Conservation (phyloP, 495 filamentous ascomycete species). For the Aspergillus haitiensis region DNA sequence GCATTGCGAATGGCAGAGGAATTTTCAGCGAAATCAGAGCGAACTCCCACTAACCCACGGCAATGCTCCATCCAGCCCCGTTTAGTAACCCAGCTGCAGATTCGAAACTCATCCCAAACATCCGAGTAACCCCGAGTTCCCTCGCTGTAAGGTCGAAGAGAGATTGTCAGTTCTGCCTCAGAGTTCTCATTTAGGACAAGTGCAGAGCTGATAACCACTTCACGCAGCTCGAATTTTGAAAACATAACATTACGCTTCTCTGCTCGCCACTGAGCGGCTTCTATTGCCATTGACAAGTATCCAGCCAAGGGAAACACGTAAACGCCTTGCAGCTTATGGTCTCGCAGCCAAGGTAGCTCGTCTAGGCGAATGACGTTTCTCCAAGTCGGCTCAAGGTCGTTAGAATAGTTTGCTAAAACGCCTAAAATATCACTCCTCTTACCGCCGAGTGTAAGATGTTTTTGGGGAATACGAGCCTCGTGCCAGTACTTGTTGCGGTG, state of each 20-base stretch:
- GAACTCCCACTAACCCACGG: not conserved
- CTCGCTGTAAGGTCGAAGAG: not conserved
- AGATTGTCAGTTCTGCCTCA: not conserved
- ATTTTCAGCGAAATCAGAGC: not conserved
- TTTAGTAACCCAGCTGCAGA: not conserved
- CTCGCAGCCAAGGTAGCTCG: not conserved
- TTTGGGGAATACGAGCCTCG: not conserved
- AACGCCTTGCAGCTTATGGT: not conserved
- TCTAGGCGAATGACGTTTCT: not conserved
- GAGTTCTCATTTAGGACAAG: not conserved
- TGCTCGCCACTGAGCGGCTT: not conserved
- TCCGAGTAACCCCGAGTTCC: not conserved
- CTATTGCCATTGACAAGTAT: not conserved
- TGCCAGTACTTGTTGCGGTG: not conserved
- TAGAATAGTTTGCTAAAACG: not conserved
- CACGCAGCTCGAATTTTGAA: not conserved
- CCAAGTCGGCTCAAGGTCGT: not conserved
- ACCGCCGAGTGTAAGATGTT: not conserved
- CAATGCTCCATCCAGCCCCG: not conserved
- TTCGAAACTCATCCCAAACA: not conserved
- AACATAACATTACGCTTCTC: not conserved
- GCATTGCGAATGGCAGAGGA: not conserved
- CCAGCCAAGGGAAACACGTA: not conserved
- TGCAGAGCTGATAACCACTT: not conserved
- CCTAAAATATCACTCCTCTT: not conserved